Evolutionary conservation across 179 eudicot species (phyloP).

Genomic region (Beta corolliflora): DNA sequence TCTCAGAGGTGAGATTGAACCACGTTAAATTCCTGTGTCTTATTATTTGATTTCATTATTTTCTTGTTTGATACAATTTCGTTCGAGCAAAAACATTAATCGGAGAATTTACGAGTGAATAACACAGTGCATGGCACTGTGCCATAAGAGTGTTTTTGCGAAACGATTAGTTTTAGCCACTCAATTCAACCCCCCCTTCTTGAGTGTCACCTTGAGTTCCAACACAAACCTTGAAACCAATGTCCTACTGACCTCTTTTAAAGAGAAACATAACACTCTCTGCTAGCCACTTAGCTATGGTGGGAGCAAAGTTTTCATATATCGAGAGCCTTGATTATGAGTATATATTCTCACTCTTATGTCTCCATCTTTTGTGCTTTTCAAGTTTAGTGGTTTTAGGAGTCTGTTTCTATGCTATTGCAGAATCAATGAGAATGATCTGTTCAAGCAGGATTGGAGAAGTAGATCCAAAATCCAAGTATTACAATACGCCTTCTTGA

Average conservation of each 20-base stretch:
- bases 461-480: constrained; percentile 76
- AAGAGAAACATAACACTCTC: constrained; percentile 64
- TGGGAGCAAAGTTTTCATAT: constrained; percentile 84
- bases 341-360: constrained; percentile 34
- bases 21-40: no score
- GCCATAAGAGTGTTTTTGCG: no score
- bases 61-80: no score
- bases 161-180: no score
- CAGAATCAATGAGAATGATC: constrained; percentile 89
- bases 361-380: neutral
- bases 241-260: constrained; percentile 57
- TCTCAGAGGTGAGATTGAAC: no score
- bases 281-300: constrained; percentile 69
- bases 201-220: no score
- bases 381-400: neutral
- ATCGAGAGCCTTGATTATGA: constrained; percentile 94
- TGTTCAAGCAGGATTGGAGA: constrained; percentile 96
- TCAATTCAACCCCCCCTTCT: no score
- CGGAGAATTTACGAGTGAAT: no score
- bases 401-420: constrained; percentile 18
- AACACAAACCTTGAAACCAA: constrained; percentile 61
- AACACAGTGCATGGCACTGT: no score
- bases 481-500: constrained; percentile 68
- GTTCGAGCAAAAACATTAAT: no score
- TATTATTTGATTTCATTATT: no score